Percentiles rank a stretch among this genome's conserved stretches.
Conservation (phyloP, 306 rosid genomes). For the Pachyrhizus erosus region DNA sequence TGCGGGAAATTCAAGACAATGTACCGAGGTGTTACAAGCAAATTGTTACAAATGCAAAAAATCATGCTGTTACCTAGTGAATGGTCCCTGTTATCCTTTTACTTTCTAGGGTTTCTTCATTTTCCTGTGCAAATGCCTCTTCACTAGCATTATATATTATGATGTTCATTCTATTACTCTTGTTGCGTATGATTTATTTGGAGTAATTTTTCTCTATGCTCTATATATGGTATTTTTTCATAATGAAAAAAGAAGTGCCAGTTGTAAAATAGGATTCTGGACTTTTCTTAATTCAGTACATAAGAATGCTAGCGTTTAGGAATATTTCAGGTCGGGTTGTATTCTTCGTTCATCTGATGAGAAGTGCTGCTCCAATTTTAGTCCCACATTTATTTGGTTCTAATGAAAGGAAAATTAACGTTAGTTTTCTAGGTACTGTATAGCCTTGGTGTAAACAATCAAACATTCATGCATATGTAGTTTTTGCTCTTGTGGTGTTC, state of each 20-base stretch:
- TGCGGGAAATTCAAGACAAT: constrained; percentile 21
- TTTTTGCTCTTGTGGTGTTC: too few relatives aligned
- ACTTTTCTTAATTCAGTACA: neutral
- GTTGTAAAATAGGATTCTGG: neutral
- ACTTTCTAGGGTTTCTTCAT: neutral
- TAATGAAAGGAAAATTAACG: too few relatives aligned
- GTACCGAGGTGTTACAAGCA: neutral
- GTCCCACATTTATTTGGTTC: too few relatives aligned
- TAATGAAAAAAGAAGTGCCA: neutral
- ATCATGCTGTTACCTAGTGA: neutral
- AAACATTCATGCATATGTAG: too few relatives aligned
- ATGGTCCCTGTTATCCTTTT: neutral
- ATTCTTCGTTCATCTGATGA: too few relatives aligned
- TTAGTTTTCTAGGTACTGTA: too few relatives aligned
- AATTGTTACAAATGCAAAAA: constrained; percentile 21
- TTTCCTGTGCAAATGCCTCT: neutral
- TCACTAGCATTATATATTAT: neutral
- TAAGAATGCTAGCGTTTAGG: neutral
- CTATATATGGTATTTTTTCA: neutral
- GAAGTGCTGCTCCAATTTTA: too few relatives aligned
- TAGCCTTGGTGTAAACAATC: too few relatives aligned
- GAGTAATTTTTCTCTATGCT: neutral
- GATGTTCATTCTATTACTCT: neutral
- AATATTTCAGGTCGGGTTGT: neutral
- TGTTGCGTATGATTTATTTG: neutral